A percentile compares a stretch with the other conserved stretches of the same genome.
Evolutionary conservation across 345 rosid species (phyloP).

Genomic region (Corymbia maculata): DNA sequence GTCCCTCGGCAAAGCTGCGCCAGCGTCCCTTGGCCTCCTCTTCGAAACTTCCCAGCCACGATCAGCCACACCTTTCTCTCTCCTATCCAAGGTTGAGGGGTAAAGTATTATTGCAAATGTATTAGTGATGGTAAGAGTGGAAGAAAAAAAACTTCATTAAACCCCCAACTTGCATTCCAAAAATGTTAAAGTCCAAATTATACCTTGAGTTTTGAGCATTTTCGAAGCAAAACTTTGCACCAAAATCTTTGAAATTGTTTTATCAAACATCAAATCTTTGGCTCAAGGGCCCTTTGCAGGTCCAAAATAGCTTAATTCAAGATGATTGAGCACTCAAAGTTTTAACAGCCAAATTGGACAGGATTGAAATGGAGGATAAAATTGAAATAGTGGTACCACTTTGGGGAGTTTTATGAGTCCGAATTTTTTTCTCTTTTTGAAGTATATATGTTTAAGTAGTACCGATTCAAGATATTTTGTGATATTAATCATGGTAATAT

Average conservation of each 20-base stretch:
- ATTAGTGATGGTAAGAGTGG: background rate
- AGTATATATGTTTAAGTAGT: background rate
- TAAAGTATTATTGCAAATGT: background rate
- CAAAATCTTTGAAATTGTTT: background rate
- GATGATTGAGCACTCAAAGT: background rate
- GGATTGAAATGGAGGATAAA: background rate
- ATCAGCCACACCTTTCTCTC: background rate
- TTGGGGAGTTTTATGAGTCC: background rate
- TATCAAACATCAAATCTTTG: background rate
- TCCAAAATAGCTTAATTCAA: background rate
- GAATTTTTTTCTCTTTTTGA: accelerated
- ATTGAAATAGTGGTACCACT: background rate
- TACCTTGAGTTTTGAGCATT: no score
- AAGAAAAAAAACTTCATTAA: background rate
- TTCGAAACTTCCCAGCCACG: no score
- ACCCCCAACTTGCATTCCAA: background rate
- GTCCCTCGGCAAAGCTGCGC: accelerated
- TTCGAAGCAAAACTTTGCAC: background rate
- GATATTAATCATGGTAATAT: background rate
- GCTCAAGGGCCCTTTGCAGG: background rate
- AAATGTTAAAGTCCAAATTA: no score
- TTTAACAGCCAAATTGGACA: background rate
- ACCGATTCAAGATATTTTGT: background rate
- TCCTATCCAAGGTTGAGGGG: background rate
- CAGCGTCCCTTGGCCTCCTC: no score